These are phyloP conservation scores for Nepenthes alata DNA, from an alignment of 179 eudicot species.

Conservation along the genomic window DNA sequence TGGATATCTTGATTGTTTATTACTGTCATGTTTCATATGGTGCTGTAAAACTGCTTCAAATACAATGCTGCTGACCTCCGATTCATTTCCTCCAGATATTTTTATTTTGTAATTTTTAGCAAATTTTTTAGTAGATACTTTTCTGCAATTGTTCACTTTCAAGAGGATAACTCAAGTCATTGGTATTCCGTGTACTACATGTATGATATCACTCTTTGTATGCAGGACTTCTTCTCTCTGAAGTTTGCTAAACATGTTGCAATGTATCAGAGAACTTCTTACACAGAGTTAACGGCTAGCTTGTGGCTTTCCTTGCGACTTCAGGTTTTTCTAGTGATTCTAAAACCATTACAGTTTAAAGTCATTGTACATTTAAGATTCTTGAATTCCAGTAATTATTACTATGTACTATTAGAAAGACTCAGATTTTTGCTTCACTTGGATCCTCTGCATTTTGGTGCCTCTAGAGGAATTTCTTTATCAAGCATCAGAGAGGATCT, in stretches of 20 bases:
- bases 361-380: background rate
- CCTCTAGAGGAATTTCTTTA: too few species aligned
- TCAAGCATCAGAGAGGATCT: too few species aligned
- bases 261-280: constrained; percentile 79
- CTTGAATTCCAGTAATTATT: background rate
- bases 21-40: background rate
- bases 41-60: background rate
- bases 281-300: constrained; percentile 78
- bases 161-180: too few species aligned
- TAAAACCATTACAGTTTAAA: background rate
- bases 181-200: too few species aligned
- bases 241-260: constrained; percentile 45
- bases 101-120: too few species aligned
- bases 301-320: constrained; percentile 98
- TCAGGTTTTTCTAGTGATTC: constrained; percentile 38
- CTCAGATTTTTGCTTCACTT: too few species aligned
- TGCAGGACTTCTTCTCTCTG: constrained; percentile 62
- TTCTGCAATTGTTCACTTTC: too few species aligned
- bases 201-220: constrained; percentile 3
- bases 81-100: background rate
- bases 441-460: too few species aligned
- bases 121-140: too few species aligned
- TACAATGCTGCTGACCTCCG: background rate
- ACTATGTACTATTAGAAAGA: too few species aligned
- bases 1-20: background rate